A percentile compares a stretch with the other conserved stretches of the same genome.
Conservation (phyloP, 169 alveolate genomes). For the Plasmodium cynomolgi region DNA sequence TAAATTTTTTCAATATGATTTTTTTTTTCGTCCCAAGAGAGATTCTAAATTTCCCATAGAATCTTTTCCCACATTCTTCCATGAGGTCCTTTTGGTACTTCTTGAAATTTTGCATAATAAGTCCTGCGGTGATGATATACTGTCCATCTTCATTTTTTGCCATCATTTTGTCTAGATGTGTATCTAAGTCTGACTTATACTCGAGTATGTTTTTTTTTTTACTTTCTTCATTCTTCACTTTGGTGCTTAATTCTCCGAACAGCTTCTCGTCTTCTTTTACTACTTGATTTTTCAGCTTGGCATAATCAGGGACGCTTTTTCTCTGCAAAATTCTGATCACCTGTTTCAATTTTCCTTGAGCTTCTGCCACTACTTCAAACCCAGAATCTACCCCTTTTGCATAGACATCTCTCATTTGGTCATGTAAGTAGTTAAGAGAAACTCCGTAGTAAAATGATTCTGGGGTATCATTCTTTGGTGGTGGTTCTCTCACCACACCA, state of each 20-base stretch:
- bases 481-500: not conserved
- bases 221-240: conserved; percentile 12
- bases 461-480: not conserved
- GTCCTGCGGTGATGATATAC: not conserved
- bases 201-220: conserved; percentile 1
- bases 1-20: conserved; percentile 8
- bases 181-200: conserved; percentile 10
- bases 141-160: conserved; percentile 5
- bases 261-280: not conserved
- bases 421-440: not conserved
- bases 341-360: not conserved
- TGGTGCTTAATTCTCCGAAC: not conserved
- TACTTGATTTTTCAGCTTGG: not conserved
- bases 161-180: not conserved
- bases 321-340: not conserved
- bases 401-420: not conserved
- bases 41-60: conserved; percentile 44
- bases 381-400: not conserved
- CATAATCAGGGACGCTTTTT: conserved; percentile 3
- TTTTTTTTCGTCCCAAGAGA: not conserved
- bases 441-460: conserved; percentile 14
- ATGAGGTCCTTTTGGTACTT: not conserved
- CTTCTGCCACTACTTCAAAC: not conserved
- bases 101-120: not conserved
- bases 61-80: not conserved